Percentiles rank a stretch among this genome's conserved stretches.
Evolutionary conservation across 768 basidiomycete species (phyloP).

Genomic region (Gautieria morchelliformis): DNA sequence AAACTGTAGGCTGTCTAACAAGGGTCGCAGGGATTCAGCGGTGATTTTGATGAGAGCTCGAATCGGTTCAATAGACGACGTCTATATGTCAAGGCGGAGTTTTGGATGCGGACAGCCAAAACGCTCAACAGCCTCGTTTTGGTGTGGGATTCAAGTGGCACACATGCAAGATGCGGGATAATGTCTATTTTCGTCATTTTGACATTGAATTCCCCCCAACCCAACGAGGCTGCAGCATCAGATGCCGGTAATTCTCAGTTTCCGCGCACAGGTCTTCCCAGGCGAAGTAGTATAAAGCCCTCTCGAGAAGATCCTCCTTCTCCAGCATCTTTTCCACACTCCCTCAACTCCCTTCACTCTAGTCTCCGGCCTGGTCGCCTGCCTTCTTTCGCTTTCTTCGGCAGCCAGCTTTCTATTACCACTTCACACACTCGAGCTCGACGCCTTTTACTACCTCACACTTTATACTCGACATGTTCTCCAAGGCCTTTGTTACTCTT

Average conservation of each 20-base stretch:
- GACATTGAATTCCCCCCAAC: not conserved
- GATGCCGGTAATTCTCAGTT: not conserved
- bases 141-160: no score
- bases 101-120: not conserved
- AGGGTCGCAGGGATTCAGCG: not conserved
- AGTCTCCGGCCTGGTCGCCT: conserved; percentile 2
- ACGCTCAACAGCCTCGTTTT: no score
- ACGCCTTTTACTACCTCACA: not conserved
- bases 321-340: not conserved
- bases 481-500: not conserved
- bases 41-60: not conserved
- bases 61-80: not conserved
- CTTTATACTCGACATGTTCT: conserved; percentile 3
- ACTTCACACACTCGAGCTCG: not conserved
- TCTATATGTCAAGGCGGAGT: not conserved
- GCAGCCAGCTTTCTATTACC: not conserved
- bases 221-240: not conserved
- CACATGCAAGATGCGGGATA: no score
- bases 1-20: not conserved
- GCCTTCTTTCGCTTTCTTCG: conserved; percentile 2
- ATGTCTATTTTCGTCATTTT: not conserved
- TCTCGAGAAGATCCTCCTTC: not conserved
- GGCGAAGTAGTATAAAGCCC: not conserved
- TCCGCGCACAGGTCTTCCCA: not conserved
- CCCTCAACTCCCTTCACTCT: not conserved